Percentiles rank a stretch among this genome's conserved stretches.
phyloP scores from a whole-genome alignment of 495 filamentous ascomycete species.

The Penicillium cosmopolitanum region DNA sequence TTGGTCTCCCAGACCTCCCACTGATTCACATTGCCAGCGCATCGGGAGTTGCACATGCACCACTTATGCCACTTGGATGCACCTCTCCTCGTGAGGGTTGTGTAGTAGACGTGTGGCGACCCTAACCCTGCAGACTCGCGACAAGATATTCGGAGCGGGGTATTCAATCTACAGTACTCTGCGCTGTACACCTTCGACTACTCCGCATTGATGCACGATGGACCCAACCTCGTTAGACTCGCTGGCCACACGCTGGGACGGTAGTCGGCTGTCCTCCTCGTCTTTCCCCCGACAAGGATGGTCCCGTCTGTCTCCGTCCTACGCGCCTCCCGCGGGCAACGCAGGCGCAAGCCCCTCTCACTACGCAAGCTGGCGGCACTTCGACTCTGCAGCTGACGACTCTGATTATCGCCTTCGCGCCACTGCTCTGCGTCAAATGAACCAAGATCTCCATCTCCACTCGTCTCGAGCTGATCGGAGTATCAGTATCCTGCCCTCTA shows the following conservation, averaged over 20 bases:
- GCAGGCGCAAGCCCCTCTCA: conserved; percentile 28
- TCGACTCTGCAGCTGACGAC: conserved; percentile 34
- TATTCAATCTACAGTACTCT: conserved; percentile 14
- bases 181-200: conserved; percentile 20
- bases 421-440: conserved; percentile 36
- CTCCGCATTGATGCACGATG: conserved; percentile 29
- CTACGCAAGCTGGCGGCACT: conserved; percentile 26
- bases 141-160: conserved; percentile 24
- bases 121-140: conserved; percentile 9
- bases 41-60: conserved; percentile 19
- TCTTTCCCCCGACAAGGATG: conserved; percentile 37
- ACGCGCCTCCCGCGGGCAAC: conserved; percentile 26
- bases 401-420: conserved; percentile 33
- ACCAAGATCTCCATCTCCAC: conserved; percentile 29
- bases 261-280: conserved; percentile 35
- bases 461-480: conserved; percentile 27
- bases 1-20: neutral
- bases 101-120: conserved; percentile 19
- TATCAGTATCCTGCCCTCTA: conserved; percentile 15
- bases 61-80: conserved; percentile 25
- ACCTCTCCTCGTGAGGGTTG: conserved; percentile 22
- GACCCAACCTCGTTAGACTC: conserved; percentile 36
- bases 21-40: conserved; percentile 17
- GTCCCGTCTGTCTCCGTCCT: conserved; percentile 33
- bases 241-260: conserved; percentile 32